Evolutionary conservation across 805 yeast genomes (phyloP).

Genomic region (Dipodascopsis tothii): DNA sequence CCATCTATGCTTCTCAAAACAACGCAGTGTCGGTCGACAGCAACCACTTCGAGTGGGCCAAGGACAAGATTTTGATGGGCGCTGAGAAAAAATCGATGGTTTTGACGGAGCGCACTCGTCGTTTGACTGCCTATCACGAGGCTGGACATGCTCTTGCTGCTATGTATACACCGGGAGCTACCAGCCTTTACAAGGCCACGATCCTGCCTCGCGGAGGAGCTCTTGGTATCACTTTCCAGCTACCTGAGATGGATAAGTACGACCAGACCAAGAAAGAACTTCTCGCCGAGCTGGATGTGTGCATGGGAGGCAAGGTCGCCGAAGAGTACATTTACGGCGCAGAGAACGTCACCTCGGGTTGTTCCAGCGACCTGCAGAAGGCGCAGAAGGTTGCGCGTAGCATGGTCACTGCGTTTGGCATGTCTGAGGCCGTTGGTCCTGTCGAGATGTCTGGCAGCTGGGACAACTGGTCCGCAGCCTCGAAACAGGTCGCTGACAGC

Average conservation of each 20-base stretch:
- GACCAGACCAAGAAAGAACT: constrained; percentile 87
- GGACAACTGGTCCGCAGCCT: constrained; percentile 88
- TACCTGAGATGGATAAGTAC: constrained; percentile 96
- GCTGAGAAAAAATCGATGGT: constrained; percentile 98
- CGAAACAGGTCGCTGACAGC: constrained; percentile 84
- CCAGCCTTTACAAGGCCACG: constrained; percentile 93
- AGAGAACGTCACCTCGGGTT: constrained; percentile 90
- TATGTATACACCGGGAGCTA: constrained; percentile 86
- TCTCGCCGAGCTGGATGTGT: constrained; percentile 84
- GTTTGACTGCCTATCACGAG: constrained; percentile 94
- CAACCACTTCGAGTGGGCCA: constrained; percentile 97
- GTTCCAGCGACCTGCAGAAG: constrained; percentile 79
- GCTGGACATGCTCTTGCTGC: constrained; percentile 99
- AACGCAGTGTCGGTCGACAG: constrained; percentile 85
- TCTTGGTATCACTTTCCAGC: constrained; percentile 90
- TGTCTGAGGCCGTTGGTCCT: constrained; percentile 92
- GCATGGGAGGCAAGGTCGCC: constrained; percentile 98
- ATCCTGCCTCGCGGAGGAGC: constrained; percentile 96
- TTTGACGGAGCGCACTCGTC: constrained; percentile 87
- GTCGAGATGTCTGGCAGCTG: constrained; percentile 81
- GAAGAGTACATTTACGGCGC: constrained; percentile 88
- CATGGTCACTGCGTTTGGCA: constrained; percentile 94
- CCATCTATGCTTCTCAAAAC: constrained; percentile 89
- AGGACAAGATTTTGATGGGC: constrained; percentile 94
- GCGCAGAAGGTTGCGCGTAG: constrained; percentile 93